Evolutionary conservation across 148 eudicot species (phyloP), one percentile per base, ranked within the genome.

Genomic region (Arbutus unedo): DNA sequence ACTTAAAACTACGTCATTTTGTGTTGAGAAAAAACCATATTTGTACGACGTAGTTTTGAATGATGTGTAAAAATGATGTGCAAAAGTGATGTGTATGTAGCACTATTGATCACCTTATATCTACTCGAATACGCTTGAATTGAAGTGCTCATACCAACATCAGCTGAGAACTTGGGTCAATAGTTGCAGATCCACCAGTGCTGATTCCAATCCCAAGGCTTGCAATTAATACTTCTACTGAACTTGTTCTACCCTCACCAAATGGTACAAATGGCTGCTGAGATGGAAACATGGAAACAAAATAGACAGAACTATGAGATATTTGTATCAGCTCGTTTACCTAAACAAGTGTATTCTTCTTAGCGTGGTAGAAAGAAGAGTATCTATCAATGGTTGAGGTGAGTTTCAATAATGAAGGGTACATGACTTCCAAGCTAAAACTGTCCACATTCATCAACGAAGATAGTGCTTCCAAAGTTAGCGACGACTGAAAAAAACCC

Each of bases 301-400:
- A 44, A 57, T 7, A 60, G 81, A 64, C 18, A 62, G 25, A n/a
- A 21, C 19, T 19, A 25, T 43, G 54, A 60, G 41, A 5, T 3
- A 38, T 21, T 79, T 15, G 18, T 7, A 25, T 21, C 57, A 44
- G 3, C 55, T 31, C 59, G 0, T 66, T 48, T 3, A 41, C 15
- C 6, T 31, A 16, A 47, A 62, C 47, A 62, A 14, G 9, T 0
- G 31, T 11, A 76, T 51, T 53, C 44, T 14, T 18, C 18, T 50
- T 51, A 25, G n/a, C 51, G 47, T 14, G 16, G 13, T 2, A 60
- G 55, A 79, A 48, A 47, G 13, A 45, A 11, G 6, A 7, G 19
- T 60, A 60, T 47, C 73, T 14, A 59, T 78, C 54, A 5, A 44
- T 38, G 25, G 80, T 77, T 77, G 19, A 55, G 66, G 67, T 55